phyloP scores from a whole-genome alignment of 306 rosid species.

The Parietaria judaica region DNA sequence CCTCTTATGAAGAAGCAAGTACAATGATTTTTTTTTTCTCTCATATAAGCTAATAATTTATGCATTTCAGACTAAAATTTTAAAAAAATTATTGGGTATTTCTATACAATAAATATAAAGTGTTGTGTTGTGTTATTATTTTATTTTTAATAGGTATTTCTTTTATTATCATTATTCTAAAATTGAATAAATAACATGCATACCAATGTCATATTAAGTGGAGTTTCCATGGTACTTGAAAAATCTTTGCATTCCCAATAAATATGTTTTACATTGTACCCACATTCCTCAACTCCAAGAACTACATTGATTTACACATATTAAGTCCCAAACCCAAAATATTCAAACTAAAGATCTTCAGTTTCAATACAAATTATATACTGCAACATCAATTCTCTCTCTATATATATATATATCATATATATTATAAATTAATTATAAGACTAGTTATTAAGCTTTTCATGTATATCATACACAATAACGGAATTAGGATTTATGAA shows the following conservation, averaged over 20 bases:
- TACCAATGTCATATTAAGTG: slow-evolving; percentile 12
- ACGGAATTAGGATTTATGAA: too few relatives aligned
- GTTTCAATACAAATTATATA: too few relatives aligned
- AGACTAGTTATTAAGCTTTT: too few relatives aligned
- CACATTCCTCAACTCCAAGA: slow-evolving; percentile 14
- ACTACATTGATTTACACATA: slow-evolving; percentile 2
- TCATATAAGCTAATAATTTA: too few relatives aligned
- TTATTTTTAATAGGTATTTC: slow-evolving; percentile 2
- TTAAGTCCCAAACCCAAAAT: slow-evolving; percentile 13
- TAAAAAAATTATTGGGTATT: neutral
- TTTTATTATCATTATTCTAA: neutral
- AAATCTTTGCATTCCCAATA: slow-evolving; percentile 16
- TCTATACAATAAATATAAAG: too few relatives aligned
- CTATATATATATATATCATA: too few relatives aligned
- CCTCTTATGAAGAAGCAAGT: neutral
- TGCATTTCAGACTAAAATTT: neutral
- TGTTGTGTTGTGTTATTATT: neutral
- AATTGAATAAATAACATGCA: neutral
- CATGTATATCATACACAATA: too few relatives aligned
- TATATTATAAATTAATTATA: too few relatives aligned
- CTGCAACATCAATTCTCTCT: too few relatives aligned
- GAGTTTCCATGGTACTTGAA: neutral
- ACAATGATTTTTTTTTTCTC: neutral
- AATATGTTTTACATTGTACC: slow-evolving; percentile 3
- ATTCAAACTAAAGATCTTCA: neutral